phyloP scores from a whole-genome alignment of 1,139 yeast species.

The Suhomyces chickasaworum region DNA sequence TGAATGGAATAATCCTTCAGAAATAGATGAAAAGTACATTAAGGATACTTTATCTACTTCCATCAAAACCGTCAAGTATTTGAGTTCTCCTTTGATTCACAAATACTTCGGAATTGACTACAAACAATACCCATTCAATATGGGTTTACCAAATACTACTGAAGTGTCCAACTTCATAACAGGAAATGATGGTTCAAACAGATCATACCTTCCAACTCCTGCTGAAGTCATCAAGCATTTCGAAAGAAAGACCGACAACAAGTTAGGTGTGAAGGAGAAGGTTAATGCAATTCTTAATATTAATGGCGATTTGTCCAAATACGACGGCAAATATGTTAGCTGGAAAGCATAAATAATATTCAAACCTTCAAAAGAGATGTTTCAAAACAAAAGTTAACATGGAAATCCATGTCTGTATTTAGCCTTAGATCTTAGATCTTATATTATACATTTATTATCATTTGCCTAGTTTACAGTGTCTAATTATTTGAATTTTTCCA shows the following conservation, averaged over 20 bases:
- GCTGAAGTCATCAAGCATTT: constrained; percentile 67
- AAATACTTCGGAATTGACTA: constrained; percentile 55
- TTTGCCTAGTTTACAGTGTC: constrained; percentile 10
- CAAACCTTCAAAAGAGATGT: too few species aligned
- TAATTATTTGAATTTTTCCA: constrained; percentile 53
- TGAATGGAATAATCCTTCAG: constrained; percentile 44
- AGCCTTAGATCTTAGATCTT: constrained; percentile 5
- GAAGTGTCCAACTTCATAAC: constrained; percentile 61
- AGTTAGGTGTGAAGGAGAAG: constrained; percentile 65
- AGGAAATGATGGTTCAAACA: constrained; percentile 63
- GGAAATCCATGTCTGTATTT: constrained; percentile 4
- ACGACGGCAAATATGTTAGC: constrained; percentile 59
- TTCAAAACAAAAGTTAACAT: neutral
- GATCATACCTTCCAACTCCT: constrained; percentile 68
- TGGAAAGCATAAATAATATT: constrained; percentile 60
- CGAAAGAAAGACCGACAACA: constrained; percentile 47
- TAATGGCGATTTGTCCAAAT: constrained; percentile 61
- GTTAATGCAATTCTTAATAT: constrained; percentile 56
- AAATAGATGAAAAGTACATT: constrained; percentile 26
- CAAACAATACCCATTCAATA: constrained; percentile 67
- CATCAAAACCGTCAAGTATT: constrained; percentile 30
- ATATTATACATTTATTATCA: constrained; percentile 13
- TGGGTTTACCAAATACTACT: constrained; percentile 75
- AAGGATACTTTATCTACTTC: constrained; percentile 27
- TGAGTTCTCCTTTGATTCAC: constrained; percentile 43